A percentile compares a stretch with the other conserved stretches of the same genome.
phyloP scores from a whole-genome alignment of 2,329 filamentous ascomycete species.

The Celoporthe dispersa region DNA sequence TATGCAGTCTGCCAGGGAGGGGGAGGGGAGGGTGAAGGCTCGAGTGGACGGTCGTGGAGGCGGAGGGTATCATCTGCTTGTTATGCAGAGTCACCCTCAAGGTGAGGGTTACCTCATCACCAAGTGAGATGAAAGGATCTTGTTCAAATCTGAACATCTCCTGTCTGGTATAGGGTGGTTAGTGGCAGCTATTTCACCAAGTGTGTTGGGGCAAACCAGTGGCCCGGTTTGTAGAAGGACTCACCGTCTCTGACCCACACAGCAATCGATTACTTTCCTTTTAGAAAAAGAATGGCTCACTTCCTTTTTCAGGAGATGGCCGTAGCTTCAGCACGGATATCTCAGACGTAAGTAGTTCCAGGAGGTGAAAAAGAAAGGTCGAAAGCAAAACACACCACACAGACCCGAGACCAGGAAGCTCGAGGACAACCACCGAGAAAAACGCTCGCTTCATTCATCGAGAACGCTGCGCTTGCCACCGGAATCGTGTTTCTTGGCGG shows the following conservation, averaged over 20 bases:
- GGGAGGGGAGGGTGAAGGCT: not conserved
- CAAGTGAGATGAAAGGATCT: not conserved
- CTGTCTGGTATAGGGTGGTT: not conserved
- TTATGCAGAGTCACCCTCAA: no score
- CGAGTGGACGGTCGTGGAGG: not conserved
- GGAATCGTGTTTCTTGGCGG: slow-evolving; percentile 8
- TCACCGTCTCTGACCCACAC: not conserved
- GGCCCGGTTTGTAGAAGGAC: not conserved
- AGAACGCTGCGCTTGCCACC: not conserved
- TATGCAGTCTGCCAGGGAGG: no score
- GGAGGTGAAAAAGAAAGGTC: not conserved
- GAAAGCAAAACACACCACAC: not conserved
- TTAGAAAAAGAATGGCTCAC: no score
- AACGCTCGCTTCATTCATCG: no score
- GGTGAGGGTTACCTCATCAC: not conserved
- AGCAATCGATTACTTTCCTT: not conserved
- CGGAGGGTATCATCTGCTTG: not conserved
- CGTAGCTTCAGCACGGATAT: not conserved
- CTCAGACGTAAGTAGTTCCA: not conserved
- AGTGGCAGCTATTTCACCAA: no score
- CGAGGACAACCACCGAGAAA: no score
- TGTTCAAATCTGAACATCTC: not conserved
- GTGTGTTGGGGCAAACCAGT: no score
- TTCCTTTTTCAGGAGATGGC: no score
- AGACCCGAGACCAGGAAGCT: not conserved